phyloP scores from a whole-genome alignment of 1,139 yeast species.

The Candida neerlandica region DNA sequence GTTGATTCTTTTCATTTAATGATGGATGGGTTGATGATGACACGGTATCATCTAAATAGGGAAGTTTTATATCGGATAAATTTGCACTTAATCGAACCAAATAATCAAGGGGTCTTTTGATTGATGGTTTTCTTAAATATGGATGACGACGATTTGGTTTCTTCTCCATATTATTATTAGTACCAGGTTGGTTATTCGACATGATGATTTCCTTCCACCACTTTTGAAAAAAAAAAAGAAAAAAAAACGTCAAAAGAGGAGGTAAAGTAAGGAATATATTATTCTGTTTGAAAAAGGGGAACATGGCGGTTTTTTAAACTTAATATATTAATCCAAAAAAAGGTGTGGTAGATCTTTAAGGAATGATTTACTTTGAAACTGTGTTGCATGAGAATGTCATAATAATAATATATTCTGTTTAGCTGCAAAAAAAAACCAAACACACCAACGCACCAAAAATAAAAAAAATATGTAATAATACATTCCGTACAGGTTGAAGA shows the following conservation, averaged over 20 bases:
- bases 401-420: not conserved
- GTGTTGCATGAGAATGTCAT: slow-evolving; percentile 5
- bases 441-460: too few species aligned
- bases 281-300: not conserved
- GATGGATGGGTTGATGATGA: not conserved
- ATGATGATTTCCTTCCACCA: not conserved
- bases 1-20: not conserved
- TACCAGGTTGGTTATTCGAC: not conserved
- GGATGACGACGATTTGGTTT: slow-evolving; percentile 1
- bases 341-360: not conserved
- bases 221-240: too few species aligned
- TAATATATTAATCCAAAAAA: not conserved
- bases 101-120: slow-evolving; percentile 1
- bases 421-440: not conserved
- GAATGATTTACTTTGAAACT: slow-evolving; percentile 1
- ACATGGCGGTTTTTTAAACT: not conserved
- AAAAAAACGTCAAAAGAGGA: too few species aligned
- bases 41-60: slow-evolving; percentile 2
- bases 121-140: not conserved
- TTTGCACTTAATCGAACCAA: slow-evolving; percentile 4
- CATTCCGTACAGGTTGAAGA: not conserved
- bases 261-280: too few species aligned
- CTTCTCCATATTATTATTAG: not conserved
- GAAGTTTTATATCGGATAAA: slow-evolving; percentile 6
- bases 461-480: too few species aligned